Evolutionary conservation across 2,329 filamentous ascomycete genomes (phyloP), one percentile per base, ranked within the genome.

Genomic region (Neurospora crassa): DNA sequence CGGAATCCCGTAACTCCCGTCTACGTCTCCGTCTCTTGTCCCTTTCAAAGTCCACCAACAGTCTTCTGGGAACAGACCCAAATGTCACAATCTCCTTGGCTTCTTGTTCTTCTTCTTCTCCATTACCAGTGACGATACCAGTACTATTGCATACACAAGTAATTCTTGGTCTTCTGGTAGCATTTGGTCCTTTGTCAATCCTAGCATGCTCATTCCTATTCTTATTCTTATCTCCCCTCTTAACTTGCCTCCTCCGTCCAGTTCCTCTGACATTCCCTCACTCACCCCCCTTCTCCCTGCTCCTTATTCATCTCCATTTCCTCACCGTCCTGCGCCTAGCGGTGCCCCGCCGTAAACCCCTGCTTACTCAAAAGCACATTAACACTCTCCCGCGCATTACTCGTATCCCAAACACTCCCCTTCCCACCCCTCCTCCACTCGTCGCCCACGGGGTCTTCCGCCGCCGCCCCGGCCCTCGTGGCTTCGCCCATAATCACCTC

Each of bases 401-500:
- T 81, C 68, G 86, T 87, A 18, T 81, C 80, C 87, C 87, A 89
- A 40, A 89, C 80, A 73, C 87, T 87, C 67, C 83, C 82, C 71
- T 79, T 79, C 5, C 87, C 87, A 16, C 87, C 86, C 72, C 86
- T 86, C 73, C 91, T 86, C 90, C 91, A 94, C 79, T 93, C 91
- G 75, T 90, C 88, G 4, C 87, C 87, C 2, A 81, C 81, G 2
- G 84, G 82, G 73, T 86, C 82, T 74, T 89, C 86, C 67, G 85
- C 84, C 2, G 53, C 53, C 24, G 53, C 53, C 43, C 86, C 84
- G 82, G 92, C 83, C 70, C 90, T 86, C 69, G 89, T 87, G 1
- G 90, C 89, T 81, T 97, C 94, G 71, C 94, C 95, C 73, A 96
- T 86, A 68, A 97, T 91, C 7, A 96, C 89, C 78, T 97, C 94